These are phyloP conservation scores for Tolypocladium capitatum DNA, from an alignment of 2,329 filamentous ascomycete species.

Conservation along the genomic window DNA sequence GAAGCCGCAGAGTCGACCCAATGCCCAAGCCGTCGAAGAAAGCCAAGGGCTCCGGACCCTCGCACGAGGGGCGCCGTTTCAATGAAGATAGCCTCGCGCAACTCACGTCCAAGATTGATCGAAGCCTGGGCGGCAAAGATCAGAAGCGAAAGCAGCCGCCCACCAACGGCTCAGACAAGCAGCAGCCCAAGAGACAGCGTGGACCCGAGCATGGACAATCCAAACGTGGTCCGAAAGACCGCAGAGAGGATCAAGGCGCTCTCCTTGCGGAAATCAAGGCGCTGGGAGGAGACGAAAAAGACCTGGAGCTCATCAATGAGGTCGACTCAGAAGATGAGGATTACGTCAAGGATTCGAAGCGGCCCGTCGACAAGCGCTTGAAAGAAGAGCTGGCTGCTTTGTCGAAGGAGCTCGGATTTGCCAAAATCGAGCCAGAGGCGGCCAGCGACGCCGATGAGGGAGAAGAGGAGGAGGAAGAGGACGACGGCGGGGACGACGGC, in stretches of 20 bases:
- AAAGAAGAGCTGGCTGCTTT: constrained; percentile 23
- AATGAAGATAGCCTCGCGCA: constrained; percentile 37
- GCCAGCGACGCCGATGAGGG: constrained; percentile 24
- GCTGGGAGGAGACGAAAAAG: constrained; percentile 52
- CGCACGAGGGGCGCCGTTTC: constrained; percentile 19
- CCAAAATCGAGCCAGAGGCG: constrained; percentile 19
- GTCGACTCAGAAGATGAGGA: constrained; percentile 29
- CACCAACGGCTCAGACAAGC: constrained; percentile 17
- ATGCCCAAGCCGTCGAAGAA: constrained; percentile 26
- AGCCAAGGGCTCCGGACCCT: constrained; percentile 15
- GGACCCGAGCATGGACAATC: constrained; percentile 13
- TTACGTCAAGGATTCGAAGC: constrained; percentile 16
- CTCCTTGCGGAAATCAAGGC: constrained; percentile 51
- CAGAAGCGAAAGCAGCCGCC: constrained; percentile 32
- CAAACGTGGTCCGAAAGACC: constrained; percentile 8
- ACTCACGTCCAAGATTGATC: constrained; percentile 44
- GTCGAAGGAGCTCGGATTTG: constrained; percentile 25
- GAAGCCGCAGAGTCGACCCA: not conserved
- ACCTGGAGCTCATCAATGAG: constrained; percentile 47
- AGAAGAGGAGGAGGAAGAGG: constrained; percentile 19
- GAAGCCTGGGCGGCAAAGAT: constrained; percentile 28
- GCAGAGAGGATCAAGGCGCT: constrained; percentile 19
- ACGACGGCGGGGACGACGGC: no score
- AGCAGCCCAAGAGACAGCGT: constrained; percentile 24
- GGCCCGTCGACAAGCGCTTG: constrained; percentile 27